Base-by-base conservation (phyloP, 257 asterid species). In the Petunia axillaris region DNA sequence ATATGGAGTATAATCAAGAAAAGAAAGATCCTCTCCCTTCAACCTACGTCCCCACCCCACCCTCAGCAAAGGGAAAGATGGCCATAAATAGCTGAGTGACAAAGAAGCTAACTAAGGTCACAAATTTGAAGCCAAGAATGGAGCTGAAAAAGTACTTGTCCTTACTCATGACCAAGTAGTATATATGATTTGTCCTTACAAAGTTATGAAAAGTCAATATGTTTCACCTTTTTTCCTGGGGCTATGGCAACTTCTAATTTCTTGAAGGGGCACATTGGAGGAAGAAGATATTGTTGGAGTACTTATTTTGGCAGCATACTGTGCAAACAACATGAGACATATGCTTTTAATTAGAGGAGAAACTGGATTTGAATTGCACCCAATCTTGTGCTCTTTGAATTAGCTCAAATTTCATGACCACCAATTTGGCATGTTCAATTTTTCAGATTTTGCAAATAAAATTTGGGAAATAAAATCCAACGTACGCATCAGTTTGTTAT, bases 201-300 rank as follows among this genome's bases (percentile, higher is more conserved):
- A 82, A 52, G 58, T 52, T 41, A 76, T 87, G 94, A 90, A 85
- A 87, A 87, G 92, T 86, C 92, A 85, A 80, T 60, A 3, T 76
- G 43, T 63, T 13, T 4, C 43, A 0, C 7, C 13, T n/a, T 59
- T 25, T 46, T 71, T 71, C 0, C 1, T 1, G 77, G 67, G 81
- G 73, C 73, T 41, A 37, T 77, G 73, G 3, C 81, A 75, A 76
- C 84, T 81, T 80, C 86, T 84, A 79, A 60, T 64, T 79, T 65
- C 83, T 84, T 87, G 90, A 90, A 90, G 86, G 84, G 94, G 82
- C 90, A 76, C 63, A 80, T 38, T 9, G 63, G 63, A 76, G 82
- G 62, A 62, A 14, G 70, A 16, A 35, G 8, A 3, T 6, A 0
- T 10, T 36, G 3, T 1, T 36, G 0, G 13, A 8, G 38, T 40